A percentile compares a stretch with the other conserved stretches of the same genome.
phyloP scores from a whole-genome alignment of 2,329 filamentous ascomycete species.

The Fusarium chaquense region DNA sequence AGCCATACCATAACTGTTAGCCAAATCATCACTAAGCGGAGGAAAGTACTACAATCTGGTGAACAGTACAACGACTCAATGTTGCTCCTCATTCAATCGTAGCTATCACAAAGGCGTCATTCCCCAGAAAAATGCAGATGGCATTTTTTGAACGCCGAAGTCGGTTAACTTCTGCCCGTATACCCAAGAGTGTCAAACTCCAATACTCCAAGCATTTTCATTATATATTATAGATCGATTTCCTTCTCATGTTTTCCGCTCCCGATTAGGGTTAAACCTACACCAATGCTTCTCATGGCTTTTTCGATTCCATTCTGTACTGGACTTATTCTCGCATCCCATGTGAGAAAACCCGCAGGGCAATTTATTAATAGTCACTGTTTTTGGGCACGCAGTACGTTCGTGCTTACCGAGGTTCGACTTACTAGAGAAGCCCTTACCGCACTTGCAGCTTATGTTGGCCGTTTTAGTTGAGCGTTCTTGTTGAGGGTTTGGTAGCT shows the following conservation, averaged over 20 bases:
- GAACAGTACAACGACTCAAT: background rate
- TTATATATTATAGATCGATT: background rate
- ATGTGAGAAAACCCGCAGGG: conserved; percentile 42
- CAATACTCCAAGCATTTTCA: background rate
- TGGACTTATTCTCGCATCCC: conserved; percentile 44
- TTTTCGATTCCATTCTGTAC: conserved; percentile 49
- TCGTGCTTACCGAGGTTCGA: conserved; percentile 52
- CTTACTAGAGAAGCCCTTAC: conserved; percentile 48
- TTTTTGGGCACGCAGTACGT: conserved; percentile 44
- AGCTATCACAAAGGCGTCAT: background rate
- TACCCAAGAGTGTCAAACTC: background rate
- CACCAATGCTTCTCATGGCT: conserved; percentile 48
- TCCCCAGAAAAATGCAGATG: background rate
- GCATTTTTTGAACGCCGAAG: background rate
- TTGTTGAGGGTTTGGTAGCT: conserved; percentile 22
- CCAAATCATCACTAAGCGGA: background rate
- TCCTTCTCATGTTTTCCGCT: background rate
- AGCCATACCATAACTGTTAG: background rate
- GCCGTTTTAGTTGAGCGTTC: conserved; percentile 19
- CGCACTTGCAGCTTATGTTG: conserved; percentile 41
- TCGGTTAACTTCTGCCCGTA: background rate
- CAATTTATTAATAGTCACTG: background rate
- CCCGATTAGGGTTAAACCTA: conserved; percentile 19
- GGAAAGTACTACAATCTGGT: background rate
- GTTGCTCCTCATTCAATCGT: background rate